Percentiles rank a stretch among this genome's conserved stretches.
Evolutionary conservation across 2,329 filamentous ascomycete species (phyloP).

Genomic region (Phialocephala sp.): DNA sequence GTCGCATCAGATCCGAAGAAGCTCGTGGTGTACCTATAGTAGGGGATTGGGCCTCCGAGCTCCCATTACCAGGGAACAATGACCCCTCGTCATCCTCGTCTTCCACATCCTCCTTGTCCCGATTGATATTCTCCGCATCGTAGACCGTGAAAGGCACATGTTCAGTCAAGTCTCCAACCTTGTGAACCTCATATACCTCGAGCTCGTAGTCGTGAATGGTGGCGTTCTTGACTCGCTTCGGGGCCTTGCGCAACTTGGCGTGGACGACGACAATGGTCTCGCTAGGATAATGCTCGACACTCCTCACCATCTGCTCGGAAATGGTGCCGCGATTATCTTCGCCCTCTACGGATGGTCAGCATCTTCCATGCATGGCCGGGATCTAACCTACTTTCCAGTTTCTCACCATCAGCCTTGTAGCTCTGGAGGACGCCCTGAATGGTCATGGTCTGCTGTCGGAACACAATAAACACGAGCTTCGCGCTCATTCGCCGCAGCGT

Average conservation of each 20-base stretch:
- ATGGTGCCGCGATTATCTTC: slow-evolving; percentile 54
- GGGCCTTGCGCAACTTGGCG: slow-evolving; percentile 74
- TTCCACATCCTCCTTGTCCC: slow-evolving; percentile 58
- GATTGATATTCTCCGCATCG: slow-evolving; percentile 67
- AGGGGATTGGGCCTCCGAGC: not conserved
- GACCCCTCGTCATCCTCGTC: slow-evolving; percentile 47
- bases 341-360: slow-evolving; percentile 26
- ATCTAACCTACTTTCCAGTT: slow-evolving; percentile 30
- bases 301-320: slow-evolving; percentile 79
- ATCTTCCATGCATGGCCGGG: not conserved
- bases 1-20: slow-evolving; percentile 22
- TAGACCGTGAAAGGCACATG: slow-evolving; percentile 72
- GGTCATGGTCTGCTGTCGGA: slow-evolving; percentile 82
- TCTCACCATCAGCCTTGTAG: slow-evolving; percentile 30
- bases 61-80: not conserved
- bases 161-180: slow-evolving; percentile 65
- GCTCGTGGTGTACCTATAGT: slow-evolving; percentile 13
- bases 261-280: slow-evolving; percentile 81
- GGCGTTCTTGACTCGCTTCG: slow-evolving; percentile 76
- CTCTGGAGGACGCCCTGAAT: slow-evolving; percentile 77
- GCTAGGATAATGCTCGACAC: slow-evolving; percentile 81
- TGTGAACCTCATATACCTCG: slow-evolving; percentile 68
- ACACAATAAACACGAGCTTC: slow-evolving; percentile 82
- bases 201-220: slow-evolving; percentile 80
- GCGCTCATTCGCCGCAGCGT: slow-evolving; percentile 82